Percentiles rank a stretch among this genome's conserved stretches.
Evolutionary conservation across 306 rosid genomes (phyloP).

Genomic region (Sindora glabra): DNA sequence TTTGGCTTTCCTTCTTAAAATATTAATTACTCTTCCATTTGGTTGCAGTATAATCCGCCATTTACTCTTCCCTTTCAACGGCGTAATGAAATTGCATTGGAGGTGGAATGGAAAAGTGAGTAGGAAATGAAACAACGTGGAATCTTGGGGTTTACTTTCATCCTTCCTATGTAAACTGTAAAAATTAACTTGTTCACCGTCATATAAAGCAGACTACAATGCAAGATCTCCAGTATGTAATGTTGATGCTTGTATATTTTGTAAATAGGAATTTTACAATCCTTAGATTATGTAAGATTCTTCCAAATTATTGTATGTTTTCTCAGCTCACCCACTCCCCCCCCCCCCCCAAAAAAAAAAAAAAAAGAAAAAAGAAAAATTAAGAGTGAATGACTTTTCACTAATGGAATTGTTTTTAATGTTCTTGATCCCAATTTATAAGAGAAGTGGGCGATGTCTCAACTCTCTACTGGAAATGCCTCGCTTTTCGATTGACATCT

Average conservation of each 20-base stretch:
- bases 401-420: too few relatives aligned
- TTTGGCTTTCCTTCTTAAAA: not conserved
- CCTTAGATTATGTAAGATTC: not conserved
- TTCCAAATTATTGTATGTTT: not conserved
- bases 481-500: too few relatives aligned
- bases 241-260: conserved; percentile 4
- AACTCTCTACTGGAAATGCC: too few relatives aligned
- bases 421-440: too few relatives aligned
- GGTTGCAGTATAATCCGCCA: conserved; percentile 91
- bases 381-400: too few relatives aligned
- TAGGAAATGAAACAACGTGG: conserved; percentile 18
- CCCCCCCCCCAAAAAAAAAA: too few relatives aligned
- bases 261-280: not conserved
- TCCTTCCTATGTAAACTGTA: not conserved
- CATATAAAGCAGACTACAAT: not conserved
- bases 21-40: conserved; percentile 14
- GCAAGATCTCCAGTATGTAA: not conserved
- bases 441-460: too few relatives aligned
- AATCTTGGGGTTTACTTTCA: conserved; percentile 11
- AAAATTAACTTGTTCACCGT: not conserved
- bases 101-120: conserved; percentile 60
- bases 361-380: too few relatives aligned
- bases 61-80: conserved; percentile 96
- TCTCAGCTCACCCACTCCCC: too few relatives aligned
- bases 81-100: conserved; percentile 87